phyloP scores from a whole-genome alignment of 1,139 yeast genomes.

The Lodderomyces margitis region DNA sequence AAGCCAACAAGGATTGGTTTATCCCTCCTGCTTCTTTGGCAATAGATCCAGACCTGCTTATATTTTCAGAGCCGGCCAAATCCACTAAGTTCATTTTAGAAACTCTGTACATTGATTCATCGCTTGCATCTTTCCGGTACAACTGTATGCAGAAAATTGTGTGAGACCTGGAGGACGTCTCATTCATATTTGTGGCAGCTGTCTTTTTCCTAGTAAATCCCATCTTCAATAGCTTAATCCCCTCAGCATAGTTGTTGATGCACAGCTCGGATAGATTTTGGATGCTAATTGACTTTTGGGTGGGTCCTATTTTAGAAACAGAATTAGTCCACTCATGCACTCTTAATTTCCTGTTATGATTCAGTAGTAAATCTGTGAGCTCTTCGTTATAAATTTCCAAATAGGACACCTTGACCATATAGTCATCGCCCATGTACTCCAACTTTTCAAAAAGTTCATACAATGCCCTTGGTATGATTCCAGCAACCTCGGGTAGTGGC shows the following conservation, averaged over 20 bases:
- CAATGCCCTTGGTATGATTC: slow-evolving; percentile 67
- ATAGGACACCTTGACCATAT: slow-evolving; percentile 65
- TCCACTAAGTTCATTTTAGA: slow-evolving; percentile 81
- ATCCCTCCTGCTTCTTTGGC: slow-evolving; percentile 90
- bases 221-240: slow-evolving; percentile 48
- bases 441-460: slow-evolving; percentile 51
- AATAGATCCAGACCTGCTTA: slow-evolving; percentile 75
- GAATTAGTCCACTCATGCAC: slow-evolving; percentile 44
- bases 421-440: slow-evolving; percentile 40
- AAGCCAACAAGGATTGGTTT: slow-evolving; percentile 75
- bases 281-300: slow-evolving; percentile 27
- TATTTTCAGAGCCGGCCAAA: slow-evolving; percentile 86
- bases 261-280: slow-evolving; percentile 59
- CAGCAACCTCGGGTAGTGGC: slow-evolving; percentile 38
- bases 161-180: slow-evolving; percentile 69
- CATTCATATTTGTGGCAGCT: slow-evolving; percentile 70
- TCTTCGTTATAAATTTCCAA: slow-evolving; percentile 76
- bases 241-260: slow-evolving; percentile 53
- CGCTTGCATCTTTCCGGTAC: slow-evolving; percentile 41
- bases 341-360: slow-evolving; percentile 44
- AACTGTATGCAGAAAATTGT: slow-evolving; percentile 66
- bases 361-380: slow-evolving; percentile 56
- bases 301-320: not conserved
- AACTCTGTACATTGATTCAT: slow-evolving; percentile 33
- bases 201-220: slow-evolving; percentile 62